A percentile compares a stretch with the other conserved stretches of the same genome.
These are phyloP conservation scores for Yamadazyma friedrichii DNA, from an alignment of 1,139 yeast genomes.

Conservation along the genomic window DNA sequence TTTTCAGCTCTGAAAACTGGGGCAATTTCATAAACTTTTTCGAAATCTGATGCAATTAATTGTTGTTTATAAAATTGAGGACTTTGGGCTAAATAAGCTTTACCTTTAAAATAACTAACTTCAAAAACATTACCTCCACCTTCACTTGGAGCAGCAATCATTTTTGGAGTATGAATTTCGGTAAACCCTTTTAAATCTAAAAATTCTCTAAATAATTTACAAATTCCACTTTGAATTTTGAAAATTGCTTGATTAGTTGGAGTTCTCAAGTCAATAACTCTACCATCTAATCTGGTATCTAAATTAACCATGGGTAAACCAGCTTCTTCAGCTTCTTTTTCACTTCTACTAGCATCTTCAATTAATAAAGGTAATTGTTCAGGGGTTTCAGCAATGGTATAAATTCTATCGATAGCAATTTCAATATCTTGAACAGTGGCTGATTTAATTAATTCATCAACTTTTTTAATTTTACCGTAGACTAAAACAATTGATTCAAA, in stretches of 20 bases:
- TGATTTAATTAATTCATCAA: slow-evolving; percentile 83
- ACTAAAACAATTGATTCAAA: slow-evolving; percentile 91
- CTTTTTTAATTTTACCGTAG: slow-evolving; percentile 78
- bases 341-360: slow-evolving; percentile 96
- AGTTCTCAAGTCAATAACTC: slow-evolving; percentile 96
- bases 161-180: slow-evolving; percentile 94
- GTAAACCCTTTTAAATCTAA: slow-evolving; percentile 65
- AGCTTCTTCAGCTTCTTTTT: slow-evolving; percentile 88
- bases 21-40: slow-evolving; percentile 90
- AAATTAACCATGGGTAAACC: slow-evolving; percentile 92
- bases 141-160: slow-evolving; percentile 93
- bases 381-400: slow-evolving; percentile 83
- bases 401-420: slow-evolving; percentile 71
- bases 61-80: slow-evolving; percentile 98
- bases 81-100: slow-evolving; percentile 94
- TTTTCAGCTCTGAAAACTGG: slow-evolving; percentile 99
- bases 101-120: slow-evolving; percentile 86
- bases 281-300: slow-evolving; percentile 91
- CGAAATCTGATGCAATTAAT: slow-evolving; percentile 96
- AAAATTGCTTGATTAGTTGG: slow-evolving; percentile 97
- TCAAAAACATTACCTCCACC: slow-evolving; percentile 98
- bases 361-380: slow-evolving; percentile 88
- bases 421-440: slow-evolving; percentile 93
- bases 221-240: slow-evolving; percentile 88
- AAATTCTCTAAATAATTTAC: slow-evolving; percentile 86